Evolutionary conservation across 768 basidiomycete species (phyloP).

Genomic region (Mycena pura): DNA sequence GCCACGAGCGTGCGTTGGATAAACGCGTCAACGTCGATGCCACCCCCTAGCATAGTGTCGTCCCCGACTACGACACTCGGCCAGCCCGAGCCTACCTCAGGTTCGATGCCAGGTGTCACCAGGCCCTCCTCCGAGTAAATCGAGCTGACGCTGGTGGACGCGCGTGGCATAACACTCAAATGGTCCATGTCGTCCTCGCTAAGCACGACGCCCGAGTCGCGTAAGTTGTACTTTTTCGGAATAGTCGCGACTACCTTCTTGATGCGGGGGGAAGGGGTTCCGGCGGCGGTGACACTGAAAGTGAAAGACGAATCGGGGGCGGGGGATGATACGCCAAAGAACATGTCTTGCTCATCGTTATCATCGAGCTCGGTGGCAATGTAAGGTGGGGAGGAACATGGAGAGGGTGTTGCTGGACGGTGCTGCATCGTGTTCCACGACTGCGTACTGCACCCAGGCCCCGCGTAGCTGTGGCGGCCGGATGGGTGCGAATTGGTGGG

Average conservation of each 20-base stretch:
- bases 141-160: constrained; percentile 70
- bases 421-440: constrained; percentile 51
- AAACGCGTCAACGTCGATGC: constrained; percentile 66
- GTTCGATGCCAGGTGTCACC: constrained; percentile 70
- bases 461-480: constrained; percentile 74
- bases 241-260: constrained; percentile 46
- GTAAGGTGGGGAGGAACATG: constrained; percentile 54
- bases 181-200: constrained; percentile 61
- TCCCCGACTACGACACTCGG: constrained; percentile 53
- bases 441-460: constrained; percentile 44
- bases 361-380: constrained; percentile 30
- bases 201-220: constrained; percentile 69
- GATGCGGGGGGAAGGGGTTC: constrained; percentile 62
- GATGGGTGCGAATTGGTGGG: constrained; percentile 27
- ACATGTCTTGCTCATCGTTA: constrained; percentile 62
- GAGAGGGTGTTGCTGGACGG: constrained; percentile 49
- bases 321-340: constrained; percentile 53
- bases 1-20: constrained; percentile 72
- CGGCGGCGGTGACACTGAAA: constrained; percentile 58
- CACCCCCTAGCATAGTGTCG: constrained; percentile 47
- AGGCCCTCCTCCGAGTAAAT: constrained; percentile 69
- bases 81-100: constrained; percentile 67
- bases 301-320: constrained; percentile 56
- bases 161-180: constrained; percentile 54
- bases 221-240: constrained; percentile 73